Evolutionary conservation across 1,284 basidiomycete species (phyloP).

Genomic region (Thecaphora thlaspeos): DNA sequence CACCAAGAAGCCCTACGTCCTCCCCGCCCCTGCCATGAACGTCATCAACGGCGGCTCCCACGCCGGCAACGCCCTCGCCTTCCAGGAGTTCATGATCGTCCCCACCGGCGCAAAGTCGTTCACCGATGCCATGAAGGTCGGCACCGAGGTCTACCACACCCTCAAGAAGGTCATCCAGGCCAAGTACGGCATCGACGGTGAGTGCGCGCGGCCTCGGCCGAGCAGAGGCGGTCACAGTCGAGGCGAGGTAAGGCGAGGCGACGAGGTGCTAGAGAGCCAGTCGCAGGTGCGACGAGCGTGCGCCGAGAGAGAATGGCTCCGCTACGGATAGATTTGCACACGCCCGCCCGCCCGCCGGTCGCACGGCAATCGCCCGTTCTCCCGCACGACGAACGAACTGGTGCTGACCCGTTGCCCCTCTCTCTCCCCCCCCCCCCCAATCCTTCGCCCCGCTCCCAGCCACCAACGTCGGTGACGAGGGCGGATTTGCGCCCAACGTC

Average conservation of each 20-base stretch:
- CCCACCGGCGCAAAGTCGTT: constrained; percentile 98
- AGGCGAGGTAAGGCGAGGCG: too few relatives aligned
- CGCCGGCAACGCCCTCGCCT: constrained; percentile 92
- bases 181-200: constrained; percentile 92
- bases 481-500: constrained; percentile 98
- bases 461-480: constrained; percentile 99
- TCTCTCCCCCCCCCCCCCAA: too few relatives aligned
- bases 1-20: constrained; percentile 78
- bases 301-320: too few relatives aligned
- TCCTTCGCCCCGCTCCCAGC: constrained; percentile 62
- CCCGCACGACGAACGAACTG: too few relatives aligned
- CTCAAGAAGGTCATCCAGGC: constrained; percentile 99
- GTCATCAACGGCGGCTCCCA: constrained; percentile 99
- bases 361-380: too few relatives aligned
- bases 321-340: too few relatives aligned
- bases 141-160: constrained; percentile 96
- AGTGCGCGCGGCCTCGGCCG: neutral
- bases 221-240: too few relatives aligned
- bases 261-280: too few relatives aligned
- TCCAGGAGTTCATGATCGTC: constrained; percentile 92
- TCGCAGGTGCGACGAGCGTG: too few relatives aligned
- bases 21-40: constrained; percentile 78
- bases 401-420: too few relatives aligned
- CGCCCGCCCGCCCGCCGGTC: too few relatives aligned
- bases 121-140: constrained; percentile 97